Evolutionary conservation across 805 yeast genomes (phyloP).

Genomic region (Barnettozyma salicaria): DNA sequence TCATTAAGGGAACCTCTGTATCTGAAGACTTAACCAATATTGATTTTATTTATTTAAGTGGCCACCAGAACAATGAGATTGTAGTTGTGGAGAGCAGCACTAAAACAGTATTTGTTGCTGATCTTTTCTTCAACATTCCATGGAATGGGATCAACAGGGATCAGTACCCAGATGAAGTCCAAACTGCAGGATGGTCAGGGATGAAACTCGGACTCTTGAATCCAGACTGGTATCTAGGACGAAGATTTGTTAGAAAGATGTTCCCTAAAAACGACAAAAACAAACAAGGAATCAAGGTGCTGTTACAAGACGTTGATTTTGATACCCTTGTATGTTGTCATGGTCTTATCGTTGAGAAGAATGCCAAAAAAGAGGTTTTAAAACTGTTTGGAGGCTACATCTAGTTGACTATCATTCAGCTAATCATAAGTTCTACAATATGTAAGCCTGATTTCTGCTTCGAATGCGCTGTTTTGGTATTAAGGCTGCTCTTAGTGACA

Average conservation of each 20-base stretch:
- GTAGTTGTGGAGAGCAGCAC: conserved; percentile 42
- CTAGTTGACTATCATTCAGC: no score
- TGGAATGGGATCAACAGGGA: conserved; percentile 46
- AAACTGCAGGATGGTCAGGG: conserved; percentile 39
- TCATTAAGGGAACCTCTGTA: conserved; percentile 30
- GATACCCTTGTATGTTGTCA: conserved; percentile 51
- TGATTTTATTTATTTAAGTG: conserved; percentile 52
- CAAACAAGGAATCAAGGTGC: conserved; percentile 13
- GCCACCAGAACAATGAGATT: conserved; percentile 54
- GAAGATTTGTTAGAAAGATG: conserved; percentile 25
- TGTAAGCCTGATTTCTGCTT: no score
- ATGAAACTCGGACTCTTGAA: conserved; percentile 36
- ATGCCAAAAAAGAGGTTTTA: conserved; percentile 26
- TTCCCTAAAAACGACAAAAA: conserved; percentile 14
- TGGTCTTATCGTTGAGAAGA: conserved; percentile 47
- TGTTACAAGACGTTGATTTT: conserved; percentile 36
- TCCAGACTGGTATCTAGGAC: conserved; percentile 36
- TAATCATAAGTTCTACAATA: no score
- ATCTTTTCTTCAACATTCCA: conserved; percentile 54
- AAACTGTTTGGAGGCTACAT: conserved; percentile 15
- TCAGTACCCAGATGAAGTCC: conserved; percentile 35
- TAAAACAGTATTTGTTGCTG: conserved; percentile 52
- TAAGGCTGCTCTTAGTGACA: no score
- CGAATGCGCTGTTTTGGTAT: no score
- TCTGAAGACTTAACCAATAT: conserved; percentile 39